Evolutionary conservation across 1,284 basidiomycete species (phyloP).

Genomic region (Cutaneotrichosporon dermatis): DNA sequence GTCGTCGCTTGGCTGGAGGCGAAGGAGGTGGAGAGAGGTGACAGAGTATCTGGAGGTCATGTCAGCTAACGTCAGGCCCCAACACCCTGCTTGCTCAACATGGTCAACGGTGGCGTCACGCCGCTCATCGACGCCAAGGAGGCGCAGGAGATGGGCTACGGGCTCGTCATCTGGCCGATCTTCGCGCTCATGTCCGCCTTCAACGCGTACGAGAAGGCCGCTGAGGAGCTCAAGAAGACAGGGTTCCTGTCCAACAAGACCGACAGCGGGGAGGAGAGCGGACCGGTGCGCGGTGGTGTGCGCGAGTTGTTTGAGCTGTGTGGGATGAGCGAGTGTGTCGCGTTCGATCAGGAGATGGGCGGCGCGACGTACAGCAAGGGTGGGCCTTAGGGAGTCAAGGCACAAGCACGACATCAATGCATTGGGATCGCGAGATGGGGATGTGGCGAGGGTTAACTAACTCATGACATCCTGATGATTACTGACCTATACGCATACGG

Average conservation of each 20-base stretch:
- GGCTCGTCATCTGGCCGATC: constrained; percentile 19
- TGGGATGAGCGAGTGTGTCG: constrained; percentile 3
- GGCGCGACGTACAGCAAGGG: constrained; percentile 7
- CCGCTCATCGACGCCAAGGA: constrained; percentile 60
- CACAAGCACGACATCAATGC: too few species aligned
- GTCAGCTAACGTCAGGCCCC: constrained; percentile 9
- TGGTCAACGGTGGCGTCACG: constrained; percentile 69
- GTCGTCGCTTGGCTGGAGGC: constrained; percentile 26
- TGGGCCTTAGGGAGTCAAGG: neutral
- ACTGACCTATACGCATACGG: too few species aligned
- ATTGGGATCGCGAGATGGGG: too few species aligned
- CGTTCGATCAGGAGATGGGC: constrained; percentile 12
- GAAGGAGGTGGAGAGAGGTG: too few species aligned
- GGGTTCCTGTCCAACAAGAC: constrained; percentile 7
- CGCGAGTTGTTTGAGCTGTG: constrained; percentile 13
- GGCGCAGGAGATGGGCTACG: constrained; percentile 14
- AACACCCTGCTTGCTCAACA: constrained; percentile 61
- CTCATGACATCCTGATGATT: too few species aligned
- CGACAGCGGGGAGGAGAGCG: neutral
- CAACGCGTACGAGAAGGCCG: constrained; percentile 14
- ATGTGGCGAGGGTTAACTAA: too few species aligned
- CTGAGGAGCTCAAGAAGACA: constrained; percentile 11
- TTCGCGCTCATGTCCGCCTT: constrained; percentile 18
- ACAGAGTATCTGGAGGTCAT: too few species aligned
- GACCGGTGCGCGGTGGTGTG: constrained; percentile 5